A percentile compares a stretch with the other conserved stretches of the same genome.
These are phyloP conservation scores for Phytophthora sp. DNA, from an alignment of 352 stramenopile species.

Conservation along the genomic window DNA sequence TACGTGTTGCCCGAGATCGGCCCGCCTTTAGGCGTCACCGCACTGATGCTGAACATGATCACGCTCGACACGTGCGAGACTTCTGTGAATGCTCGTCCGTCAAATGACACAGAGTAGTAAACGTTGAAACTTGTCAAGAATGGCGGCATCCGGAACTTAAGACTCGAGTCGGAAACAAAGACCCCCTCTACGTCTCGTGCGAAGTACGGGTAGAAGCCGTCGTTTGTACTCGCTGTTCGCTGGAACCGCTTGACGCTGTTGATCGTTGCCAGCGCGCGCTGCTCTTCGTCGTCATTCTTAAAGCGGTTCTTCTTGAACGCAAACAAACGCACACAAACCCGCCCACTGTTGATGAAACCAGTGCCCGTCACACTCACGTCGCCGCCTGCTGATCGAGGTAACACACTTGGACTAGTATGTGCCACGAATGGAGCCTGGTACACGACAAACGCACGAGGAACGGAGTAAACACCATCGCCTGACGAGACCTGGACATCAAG, in stretches of 20 bases:
- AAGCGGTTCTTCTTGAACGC: conserved; percentile 43
- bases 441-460: conserved; percentile 44
- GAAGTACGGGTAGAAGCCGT: conserved; percentile 54
- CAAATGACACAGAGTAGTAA: conserved; percentile 71
- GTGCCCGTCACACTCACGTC: conserved; percentile 52
- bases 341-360: conserved; percentile 50
- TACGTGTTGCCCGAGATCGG: conserved; percentile 80
- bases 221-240: conserved; percentile 19
- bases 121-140: conserved; percentile 65
- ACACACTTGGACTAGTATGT: conserved; percentile 48
- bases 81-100: conserved; percentile 52
- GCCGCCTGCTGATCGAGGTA: conserved; percentile 62
- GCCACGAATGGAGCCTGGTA: conserved; percentile 55
- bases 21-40: conserved; percentile 58
- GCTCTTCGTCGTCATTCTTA: conserved; percentile 35
- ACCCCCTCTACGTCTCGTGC: conserved; percentile 43
- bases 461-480: conserved; percentile 60
- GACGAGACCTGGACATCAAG: conserved; percentile 71
- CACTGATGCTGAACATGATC: conserved; percentile 60
- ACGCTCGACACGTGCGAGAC: conserved; percentile 42
- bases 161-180: conserved; percentile 45
- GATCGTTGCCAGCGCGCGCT: conserved; percentile 35
- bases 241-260: conserved; percentile 42
- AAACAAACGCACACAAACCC: conserved; percentile 57
- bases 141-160: conserved; percentile 52